These are phyloP conservation scores for Irpex lacteus DNA, from an alignment of 1,284 basidiomycete genomes.

Conservation along the genomic window DNA sequence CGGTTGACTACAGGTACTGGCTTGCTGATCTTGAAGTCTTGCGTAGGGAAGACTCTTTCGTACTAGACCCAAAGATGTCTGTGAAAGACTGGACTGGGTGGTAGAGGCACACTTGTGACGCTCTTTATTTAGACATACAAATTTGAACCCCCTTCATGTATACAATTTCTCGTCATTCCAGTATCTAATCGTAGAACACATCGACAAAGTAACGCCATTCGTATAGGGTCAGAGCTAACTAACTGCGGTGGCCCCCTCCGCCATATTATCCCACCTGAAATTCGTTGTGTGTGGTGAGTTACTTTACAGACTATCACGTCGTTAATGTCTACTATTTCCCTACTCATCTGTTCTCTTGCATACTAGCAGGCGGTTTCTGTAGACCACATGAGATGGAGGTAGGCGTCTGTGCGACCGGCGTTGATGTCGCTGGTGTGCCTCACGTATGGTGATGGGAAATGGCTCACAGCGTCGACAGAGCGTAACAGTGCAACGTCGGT, in stretches of 20 bases:
- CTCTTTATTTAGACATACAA: too few relatives aligned
- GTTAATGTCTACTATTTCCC: too few relatives aligned
- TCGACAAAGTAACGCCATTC: too few relatives aligned
- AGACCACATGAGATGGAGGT: conserved; percentile 10
- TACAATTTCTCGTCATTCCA: too few relatives aligned
- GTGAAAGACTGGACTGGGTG: background rate
- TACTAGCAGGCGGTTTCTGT: background rate
- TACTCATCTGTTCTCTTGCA: too few relatives aligned
- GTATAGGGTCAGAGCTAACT: too few relatives aligned
- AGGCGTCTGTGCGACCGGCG: background rate
- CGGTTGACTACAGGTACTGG: background rate
- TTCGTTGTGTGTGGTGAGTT: too few relatives aligned
- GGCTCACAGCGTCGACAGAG: background rate
- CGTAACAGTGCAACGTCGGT: conserved; percentile 8
- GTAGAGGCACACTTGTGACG: background rate
- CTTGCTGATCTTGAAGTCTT: background rate
- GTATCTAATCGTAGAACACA: too few relatives aligned
- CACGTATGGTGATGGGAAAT: background rate
- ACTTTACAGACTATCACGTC: too few relatives aligned
- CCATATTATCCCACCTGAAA: too few relatives aligned
- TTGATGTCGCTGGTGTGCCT: conserved; percentile 9
- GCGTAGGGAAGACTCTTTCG: background rate
- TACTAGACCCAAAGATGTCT: background rate
- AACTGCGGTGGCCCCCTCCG: too few relatives aligned
- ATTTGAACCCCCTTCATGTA: too few relatives aligned